phyloP scores from a whole-genome alignment of 306 rosid species.

The Vigna nakashimae region DNA sequence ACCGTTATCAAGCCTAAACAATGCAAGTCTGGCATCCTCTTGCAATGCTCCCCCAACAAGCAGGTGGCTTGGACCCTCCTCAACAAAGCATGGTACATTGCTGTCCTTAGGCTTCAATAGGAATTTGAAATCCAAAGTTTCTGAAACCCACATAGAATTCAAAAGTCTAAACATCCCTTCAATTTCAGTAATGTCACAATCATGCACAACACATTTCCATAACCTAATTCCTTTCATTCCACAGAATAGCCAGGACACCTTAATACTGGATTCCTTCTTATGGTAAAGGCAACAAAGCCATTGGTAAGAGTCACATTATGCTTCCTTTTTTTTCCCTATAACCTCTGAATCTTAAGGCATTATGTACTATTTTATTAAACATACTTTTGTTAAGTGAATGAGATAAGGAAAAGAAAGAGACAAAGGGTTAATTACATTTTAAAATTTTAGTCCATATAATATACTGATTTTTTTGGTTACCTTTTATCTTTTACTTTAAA shows the following conservation, averaged over 20 bases:
- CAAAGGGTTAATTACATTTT: not conserved
- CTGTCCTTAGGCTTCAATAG: constrained; percentile 80
- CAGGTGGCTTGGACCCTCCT: constrained; percentile 90
- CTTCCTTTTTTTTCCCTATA: not conserved
- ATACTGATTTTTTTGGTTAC: not conserved
- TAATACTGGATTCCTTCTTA: not conserved
- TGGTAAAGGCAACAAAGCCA: constrained; percentile 30
- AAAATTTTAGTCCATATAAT: not conserved
- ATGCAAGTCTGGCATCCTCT: constrained; percentile 85
- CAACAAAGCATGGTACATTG: constrained; percentile 74
- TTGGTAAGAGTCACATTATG: constrained; percentile 12
- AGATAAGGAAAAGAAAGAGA: not conserved
- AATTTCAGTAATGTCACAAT: not conserved
- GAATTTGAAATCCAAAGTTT: constrained; percentile 95
- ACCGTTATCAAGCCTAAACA: constrained; percentile 70
- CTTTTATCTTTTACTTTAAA: not conserved
- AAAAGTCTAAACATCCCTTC: constrained; percentile 26
- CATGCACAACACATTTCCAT: not conserved
- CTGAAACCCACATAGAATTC: constrained; percentile 55
- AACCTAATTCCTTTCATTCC: not conserved
- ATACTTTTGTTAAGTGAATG: not conserved
- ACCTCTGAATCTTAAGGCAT: constrained; percentile 7
- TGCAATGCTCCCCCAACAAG: constrained; percentile 85
- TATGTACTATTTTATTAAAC: constrained; percentile 34
- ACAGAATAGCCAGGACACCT: constrained; percentile 1